A percentile compares a stretch with the other conserved stretches of the same genome.
phyloP scores from a whole-genome alignment of 2,329 filamentous ascomycete genomes.

The Clonostachys rhizophaga region DNA sequence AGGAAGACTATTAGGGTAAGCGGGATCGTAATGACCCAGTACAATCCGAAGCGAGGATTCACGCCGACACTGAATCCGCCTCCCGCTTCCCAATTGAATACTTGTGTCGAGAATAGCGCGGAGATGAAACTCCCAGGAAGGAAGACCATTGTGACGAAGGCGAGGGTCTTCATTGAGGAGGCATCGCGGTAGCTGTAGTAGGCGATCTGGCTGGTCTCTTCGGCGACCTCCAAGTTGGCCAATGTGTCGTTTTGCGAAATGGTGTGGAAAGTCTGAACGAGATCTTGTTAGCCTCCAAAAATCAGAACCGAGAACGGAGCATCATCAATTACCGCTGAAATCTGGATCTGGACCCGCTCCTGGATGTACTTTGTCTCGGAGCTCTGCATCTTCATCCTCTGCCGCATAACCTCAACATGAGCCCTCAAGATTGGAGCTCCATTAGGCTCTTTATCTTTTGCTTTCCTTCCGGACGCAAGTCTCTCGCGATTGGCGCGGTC shows the following conservation, averaged over 20 bases:
- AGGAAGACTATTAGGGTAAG: slow-evolving; percentile 26
- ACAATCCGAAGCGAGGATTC: slow-evolving; percentile 29
- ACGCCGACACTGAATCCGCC: slow-evolving; percentile 17
- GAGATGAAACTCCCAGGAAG: slow-evolving; percentile 35
- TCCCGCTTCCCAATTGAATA: slow-evolving; percentile 23
- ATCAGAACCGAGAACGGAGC: no score
- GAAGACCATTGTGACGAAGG: slow-evolving; percentile 36
- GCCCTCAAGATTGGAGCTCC: slow-evolving; percentile 18
- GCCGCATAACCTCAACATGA: not conserved
- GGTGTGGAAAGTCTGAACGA: slow-evolving; percentile 25
- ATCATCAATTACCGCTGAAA: slow-evolving; percentile 22
- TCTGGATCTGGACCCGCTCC: slow-evolving; percentile 31
- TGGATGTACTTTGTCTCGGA: slow-evolving; percentile 26
- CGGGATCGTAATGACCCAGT: slow-evolving; percentile 33
- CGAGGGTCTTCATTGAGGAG: slow-evolving; percentile 36
- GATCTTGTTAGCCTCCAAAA: not conserved
- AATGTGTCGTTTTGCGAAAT: slow-evolving; percentile 29
- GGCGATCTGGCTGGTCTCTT: slow-evolving; percentile 20
- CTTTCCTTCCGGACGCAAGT: slow-evolving; percentile 3
- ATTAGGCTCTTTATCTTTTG: slow-evolving; percentile 17
- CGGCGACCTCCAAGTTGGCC: slow-evolving; percentile 20
- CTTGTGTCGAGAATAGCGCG: slow-evolving; percentile 29
- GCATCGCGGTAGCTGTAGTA: slow-evolving; percentile 29
- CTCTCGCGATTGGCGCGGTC: not conserved
- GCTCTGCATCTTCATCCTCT: slow-evolving; percentile 21